phyloP scores from a whole-genome alignment of 805 yeast genomes.

The Candida maris region DNA sequence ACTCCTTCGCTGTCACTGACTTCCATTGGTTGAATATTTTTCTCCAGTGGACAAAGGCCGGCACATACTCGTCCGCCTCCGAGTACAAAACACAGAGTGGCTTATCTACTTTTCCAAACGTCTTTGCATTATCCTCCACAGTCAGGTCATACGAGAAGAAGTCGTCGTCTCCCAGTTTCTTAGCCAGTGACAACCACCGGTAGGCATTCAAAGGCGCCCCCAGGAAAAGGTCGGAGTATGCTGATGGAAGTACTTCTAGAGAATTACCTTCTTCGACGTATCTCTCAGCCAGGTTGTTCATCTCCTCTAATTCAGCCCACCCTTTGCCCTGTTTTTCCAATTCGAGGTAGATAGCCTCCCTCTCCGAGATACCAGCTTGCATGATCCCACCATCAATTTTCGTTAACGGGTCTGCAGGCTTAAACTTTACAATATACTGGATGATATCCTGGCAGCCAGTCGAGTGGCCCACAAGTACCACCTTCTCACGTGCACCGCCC shows the following conservation, averaged over 20 bases:
- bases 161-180: slow-evolving; percentile 71
- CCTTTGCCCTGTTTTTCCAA: slow-evolving; percentile 3
- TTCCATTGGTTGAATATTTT: slow-evolving; percentile 3
- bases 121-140: slow-evolving; percentile 34
- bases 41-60: slow-evolving; percentile 39
- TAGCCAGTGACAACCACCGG: slow-evolving; percentile 63
- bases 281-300: slow-evolving; percentile 32
- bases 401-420: slow-evolving; percentile 4
- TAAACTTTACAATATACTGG: slow-evolving; percentile 40
- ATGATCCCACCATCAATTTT: slow-evolving; percentile 54
- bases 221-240: slow-evolving; percentile 42
- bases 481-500: slow-evolving; percentile 43
- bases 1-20: slow-evolving; percentile 19
- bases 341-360: slow-evolving; percentile 37
- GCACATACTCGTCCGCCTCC: slow-evolving; percentile 64
- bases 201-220: slow-evolving; percentile 64
- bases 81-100: slow-evolving; percentile 55
- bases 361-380: slow-evolving; percentile 76
- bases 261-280: slow-evolving; percentile 41
- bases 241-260: slow-evolving; percentile 49
- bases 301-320: slow-evolving; percentile 18
- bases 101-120: slow-evolving; percentile 54
- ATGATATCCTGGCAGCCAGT: slow-evolving; percentile 82
- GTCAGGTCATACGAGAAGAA: slow-evolving; percentile 60
- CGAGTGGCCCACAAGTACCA: slow-evolving; percentile 77